phyloP scores from a whole-genome alignment of 768 basidiomycete genomes.

The Trametes cingulata region DNA sequence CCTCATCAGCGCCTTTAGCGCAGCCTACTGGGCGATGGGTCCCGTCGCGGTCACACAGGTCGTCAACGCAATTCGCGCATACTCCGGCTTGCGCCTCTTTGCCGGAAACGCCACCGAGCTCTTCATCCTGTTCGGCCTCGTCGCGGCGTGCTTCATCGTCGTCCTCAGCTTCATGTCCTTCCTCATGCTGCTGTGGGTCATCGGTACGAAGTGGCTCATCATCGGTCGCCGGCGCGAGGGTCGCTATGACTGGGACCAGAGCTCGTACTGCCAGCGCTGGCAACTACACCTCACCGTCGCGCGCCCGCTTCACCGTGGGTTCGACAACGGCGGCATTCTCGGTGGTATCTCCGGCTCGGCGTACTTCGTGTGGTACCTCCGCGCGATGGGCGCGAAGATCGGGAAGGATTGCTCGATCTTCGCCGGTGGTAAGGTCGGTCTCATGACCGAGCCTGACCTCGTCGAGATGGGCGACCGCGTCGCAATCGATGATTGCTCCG shows the following conservation, averaged over 20 bases:
- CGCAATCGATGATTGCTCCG: slow-evolving; percentile 47
- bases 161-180: slow-evolving; percentile 41
- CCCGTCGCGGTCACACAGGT: slow-evolving; percentile 42
- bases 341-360: slow-evolving; percentile 41
- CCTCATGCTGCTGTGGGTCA: slow-evolving; percentile 41
- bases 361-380: slow-evolving; percentile 48
- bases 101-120: slow-evolving; percentile 41
- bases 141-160: slow-evolving; percentile 41
- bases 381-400: slow-evolving; percentile 46
- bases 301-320: slow-evolving; percentile 41
- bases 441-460: slow-evolving; percentile 52
- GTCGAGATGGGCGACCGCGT: slow-evolving; percentile 48
- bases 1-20: slow-evolving; percentile 38
- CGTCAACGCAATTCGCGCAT: slow-evolving; percentile 37
- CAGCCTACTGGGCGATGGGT: slow-evolving; percentile 44
- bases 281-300: slow-evolving; percentile 46
- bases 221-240: slow-evolving; percentile 43
- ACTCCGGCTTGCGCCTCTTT: slow-evolving; percentile 38
- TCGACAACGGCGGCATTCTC: slow-evolving; percentile 44
- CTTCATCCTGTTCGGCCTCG: slow-evolving; percentile 41
- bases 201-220: slow-evolving; percentile 45
- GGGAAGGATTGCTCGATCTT: slow-evolving; percentile 44
- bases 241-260: slow-evolving; percentile 47
- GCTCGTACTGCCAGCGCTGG: slow-evolving; percentile 52
- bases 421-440: slow-evolving; percentile 41